Conservation (phyloP, 2,329 filamentous ascomycete species). For the Penicillium vulpinum region DNA sequence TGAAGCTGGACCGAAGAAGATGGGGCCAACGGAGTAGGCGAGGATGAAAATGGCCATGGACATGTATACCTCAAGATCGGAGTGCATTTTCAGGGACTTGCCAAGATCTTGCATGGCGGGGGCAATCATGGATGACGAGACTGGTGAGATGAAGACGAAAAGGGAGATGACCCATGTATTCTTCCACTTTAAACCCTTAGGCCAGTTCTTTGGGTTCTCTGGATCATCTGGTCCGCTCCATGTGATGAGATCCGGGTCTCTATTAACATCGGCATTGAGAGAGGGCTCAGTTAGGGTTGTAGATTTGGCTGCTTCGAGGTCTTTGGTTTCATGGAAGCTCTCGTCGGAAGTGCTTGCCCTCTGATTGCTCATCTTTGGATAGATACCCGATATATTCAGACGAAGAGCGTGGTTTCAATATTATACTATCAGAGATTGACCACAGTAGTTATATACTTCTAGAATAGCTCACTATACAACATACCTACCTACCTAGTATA, state of each 20-base stretch:
- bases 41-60: conserved; percentile 45
- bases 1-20: conserved; percentile 50
- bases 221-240: conserved; percentile 13
- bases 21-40: conserved; percentile 51
- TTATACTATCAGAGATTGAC: not conserved
- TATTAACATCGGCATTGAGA: not conserved
- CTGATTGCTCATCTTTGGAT: not conserved
- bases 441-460: not conserved
- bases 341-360: not conserved
- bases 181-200: conserved; percentile 5
- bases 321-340: not conserved
- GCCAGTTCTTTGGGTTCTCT: conserved; percentile 14
- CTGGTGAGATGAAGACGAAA: conserved; percentile 41
- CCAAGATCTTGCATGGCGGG: conserved; percentile 52
- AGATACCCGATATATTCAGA: not conserved
- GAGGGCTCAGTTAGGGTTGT: not conserved
- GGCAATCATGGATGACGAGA: conserved; percentile 58
- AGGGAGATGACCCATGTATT: not conserved
- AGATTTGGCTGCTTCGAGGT: not conserved
- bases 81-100: conserved; percentile 51
- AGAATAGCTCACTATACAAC: not conserved
- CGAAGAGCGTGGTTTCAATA: not conserved
- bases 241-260: conserved; percentile 3
- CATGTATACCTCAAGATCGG: conserved; percentile 42
- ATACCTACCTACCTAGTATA: too few relatives aligned